These are phyloP conservation scores for Rhodotorula kratochvilovae DNA, from an alignment of 768 basidiomycete genomes.

Conservation along the genomic window DNA sequence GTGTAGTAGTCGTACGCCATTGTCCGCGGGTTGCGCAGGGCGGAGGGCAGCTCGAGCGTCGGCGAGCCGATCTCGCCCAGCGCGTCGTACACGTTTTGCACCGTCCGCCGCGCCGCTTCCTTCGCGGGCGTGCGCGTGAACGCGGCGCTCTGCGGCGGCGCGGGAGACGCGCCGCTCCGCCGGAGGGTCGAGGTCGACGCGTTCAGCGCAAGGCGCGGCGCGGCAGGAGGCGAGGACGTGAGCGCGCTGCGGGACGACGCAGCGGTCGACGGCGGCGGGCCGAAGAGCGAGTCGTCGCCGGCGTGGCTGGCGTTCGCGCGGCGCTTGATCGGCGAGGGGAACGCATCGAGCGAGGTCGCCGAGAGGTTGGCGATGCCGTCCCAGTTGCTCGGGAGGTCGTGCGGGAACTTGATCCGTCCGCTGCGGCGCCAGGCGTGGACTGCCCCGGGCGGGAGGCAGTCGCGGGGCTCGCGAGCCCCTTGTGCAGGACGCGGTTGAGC, in stretches of 20 bases:
- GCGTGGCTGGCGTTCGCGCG: constrained; percentile 40
- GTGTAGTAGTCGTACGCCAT: constrained; percentile 43
- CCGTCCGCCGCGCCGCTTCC: constrained; percentile 67
- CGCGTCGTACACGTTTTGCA: constrained; percentile 60
- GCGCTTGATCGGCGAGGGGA: constrained; percentile 54
- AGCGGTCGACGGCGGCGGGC: constrained; percentile 51
- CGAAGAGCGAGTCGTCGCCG: constrained; percentile 50
- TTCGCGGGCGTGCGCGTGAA: constrained; percentile 65
- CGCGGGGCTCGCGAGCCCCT: constrained; percentile 53
- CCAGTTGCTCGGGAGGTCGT: constrained; percentile 59
- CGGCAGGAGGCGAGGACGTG: not conserved
- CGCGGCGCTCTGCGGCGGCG: constrained; percentile 50
- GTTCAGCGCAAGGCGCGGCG: constrained; percentile 36
- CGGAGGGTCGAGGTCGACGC: constrained; percentile 50
- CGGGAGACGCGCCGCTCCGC: constrained; percentile 41
- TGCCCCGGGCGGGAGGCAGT: constrained; percentile 48
- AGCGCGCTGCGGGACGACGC: not conserved
- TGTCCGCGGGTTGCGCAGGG: constrained; percentile 51
- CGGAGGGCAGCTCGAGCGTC: constrained; percentile 48
- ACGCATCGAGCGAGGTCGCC: constrained; percentile 49
- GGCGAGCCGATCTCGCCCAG: constrained; percentile 37
- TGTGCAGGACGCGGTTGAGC: constrained; percentile 41
- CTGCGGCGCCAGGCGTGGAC: constrained; percentile 54
- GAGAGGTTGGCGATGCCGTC: constrained; percentile 69
- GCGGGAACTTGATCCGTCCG: constrained; percentile 57